Conservation (phyloP, 2,329 filamentous ascomycete genomes). For the Trichoderma atrobrunneum region DNA sequence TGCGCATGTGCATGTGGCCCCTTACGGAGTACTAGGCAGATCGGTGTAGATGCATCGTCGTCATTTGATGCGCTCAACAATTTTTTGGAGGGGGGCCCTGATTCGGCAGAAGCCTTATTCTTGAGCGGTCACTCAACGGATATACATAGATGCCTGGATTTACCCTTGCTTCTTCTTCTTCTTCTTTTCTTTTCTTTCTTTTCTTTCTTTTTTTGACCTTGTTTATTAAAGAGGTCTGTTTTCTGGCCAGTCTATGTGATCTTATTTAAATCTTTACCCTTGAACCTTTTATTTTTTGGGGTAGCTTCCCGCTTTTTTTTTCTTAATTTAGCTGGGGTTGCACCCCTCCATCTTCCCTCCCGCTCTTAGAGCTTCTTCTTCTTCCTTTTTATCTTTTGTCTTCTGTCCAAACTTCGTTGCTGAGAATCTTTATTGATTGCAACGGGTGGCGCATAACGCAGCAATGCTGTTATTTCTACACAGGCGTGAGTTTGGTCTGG, state of each 20-base stretch:
- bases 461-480: slow-evolving; percentile 26
- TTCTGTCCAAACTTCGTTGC: too few species aligned
- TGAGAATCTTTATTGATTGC: neutral
- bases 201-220: neutral
- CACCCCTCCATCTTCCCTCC: neutral
- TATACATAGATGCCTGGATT: neutral
- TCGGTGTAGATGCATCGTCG: neutral
- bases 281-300: neutral
- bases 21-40: neutral
- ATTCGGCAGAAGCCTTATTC: too few species aligned
- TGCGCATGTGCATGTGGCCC: neutral
- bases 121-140: too few species aligned
- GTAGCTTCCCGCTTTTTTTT: neutral
- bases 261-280: neutral
- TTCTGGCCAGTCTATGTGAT: neutral
- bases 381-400: neutral
- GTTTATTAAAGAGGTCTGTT: neutral
- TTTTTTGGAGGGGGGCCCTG: neutral
- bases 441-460: neutral
- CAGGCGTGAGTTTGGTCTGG: slow-evolving; percentile 23
- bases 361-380: neutral
- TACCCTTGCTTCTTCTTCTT: neutral
- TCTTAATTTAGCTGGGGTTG: neutral
- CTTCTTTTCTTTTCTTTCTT: neutral
- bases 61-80: neutral